phyloP scores from a whole-genome alignment of 2,329 filamentous ascomycete genomes.

The Davidsoniella neocaledoniae region DNA sequence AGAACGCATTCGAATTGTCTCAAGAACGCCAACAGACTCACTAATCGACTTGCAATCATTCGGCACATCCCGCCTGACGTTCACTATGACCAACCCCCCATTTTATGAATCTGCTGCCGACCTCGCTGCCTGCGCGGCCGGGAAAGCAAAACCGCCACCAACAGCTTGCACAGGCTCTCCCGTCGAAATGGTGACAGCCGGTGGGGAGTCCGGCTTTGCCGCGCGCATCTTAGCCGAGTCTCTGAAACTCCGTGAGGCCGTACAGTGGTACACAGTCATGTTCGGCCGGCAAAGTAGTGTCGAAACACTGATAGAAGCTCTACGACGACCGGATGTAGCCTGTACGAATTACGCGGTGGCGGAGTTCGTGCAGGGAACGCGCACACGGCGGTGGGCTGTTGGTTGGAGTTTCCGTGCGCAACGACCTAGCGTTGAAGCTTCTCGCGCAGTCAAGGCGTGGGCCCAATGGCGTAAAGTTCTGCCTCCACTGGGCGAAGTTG shows the following conservation, averaged over 20 bases:
- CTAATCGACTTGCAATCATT: constrained; percentile 49
- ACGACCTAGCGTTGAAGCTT: constrained; percentile 38
- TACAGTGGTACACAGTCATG: constrained; percentile 87
- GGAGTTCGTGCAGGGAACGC: constrained; percentile 58
- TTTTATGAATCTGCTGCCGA: constrained; percentile 70
- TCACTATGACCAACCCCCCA: constrained; percentile 86
- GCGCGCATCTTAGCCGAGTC: constrained; percentile 55
- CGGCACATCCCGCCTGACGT: constrained; percentile 42
- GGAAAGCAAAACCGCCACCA: constrained; percentile 51
- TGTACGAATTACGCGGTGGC: constrained; percentile 61
- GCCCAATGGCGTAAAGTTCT: constrained; percentile 26
- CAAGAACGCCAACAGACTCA: constrained; percentile 30
- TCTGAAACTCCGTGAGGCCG: constrained; percentile 35
- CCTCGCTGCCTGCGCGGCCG: constrained; percentile 43
- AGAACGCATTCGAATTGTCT: constrained; percentile 45
- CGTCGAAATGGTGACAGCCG: constrained; percentile 70
- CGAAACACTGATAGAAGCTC: constrained; percentile 41
- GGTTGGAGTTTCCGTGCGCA: constrained; percentile 67
- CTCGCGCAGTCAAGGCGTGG: constrained; percentile 26
- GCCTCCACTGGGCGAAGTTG: constrained; percentile 25
- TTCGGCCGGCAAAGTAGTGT: constrained; percentile 64
- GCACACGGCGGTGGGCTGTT: constrained; percentile 72
- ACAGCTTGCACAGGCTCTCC: constrained; percentile 62
- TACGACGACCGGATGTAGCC: constrained; percentile 38
- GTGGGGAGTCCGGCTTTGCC: constrained; percentile 65